Evolutionary conservation across 2,329 filamentous ascomycete genomes (phyloP).

Genomic region (Neocatenulostroma microsporum): DNA sequence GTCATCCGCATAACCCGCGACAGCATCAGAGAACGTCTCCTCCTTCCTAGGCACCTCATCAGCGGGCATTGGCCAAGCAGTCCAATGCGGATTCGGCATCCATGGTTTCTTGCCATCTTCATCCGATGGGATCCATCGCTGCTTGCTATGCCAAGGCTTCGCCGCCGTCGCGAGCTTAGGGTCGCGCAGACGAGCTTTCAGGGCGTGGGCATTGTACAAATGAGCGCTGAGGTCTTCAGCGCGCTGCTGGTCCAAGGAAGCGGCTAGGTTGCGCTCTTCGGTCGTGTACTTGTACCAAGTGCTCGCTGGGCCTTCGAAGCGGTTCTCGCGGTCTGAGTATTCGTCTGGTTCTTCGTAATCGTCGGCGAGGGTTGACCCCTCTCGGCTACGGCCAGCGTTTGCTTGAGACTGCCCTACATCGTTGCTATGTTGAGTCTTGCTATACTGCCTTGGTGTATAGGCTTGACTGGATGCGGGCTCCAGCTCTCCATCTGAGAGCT

Average conservation of each 20-base stretch:
- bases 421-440: too few relatives aligned
- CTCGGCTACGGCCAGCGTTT: not conserved
- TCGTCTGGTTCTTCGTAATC: conserved; percentile 7
- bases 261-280: conserved; percentile 55
- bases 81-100: conserved; percentile 56
- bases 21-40: conserved; percentile 45
- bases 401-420: not conserved
- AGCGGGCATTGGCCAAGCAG: conserved; percentile 71
- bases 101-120: conserved; percentile 30
- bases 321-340: conserved; percentile 47
- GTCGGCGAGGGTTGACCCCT: not conserved
- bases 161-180: conserved; percentile 3
- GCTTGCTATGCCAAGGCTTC: conserved; percentile 34
- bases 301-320: conserved; percentile 58
- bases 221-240: conserved; percentile 65
- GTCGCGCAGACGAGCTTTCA: conserved; percentile 48
- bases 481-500: conserved; percentile 2
- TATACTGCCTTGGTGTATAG: too few relatives aligned
- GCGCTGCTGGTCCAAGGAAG: conserved; percentile 55
- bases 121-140: conserved; percentile 31
- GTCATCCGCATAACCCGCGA: conserved; percentile 20
- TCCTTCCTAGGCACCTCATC: conserved; percentile 52
- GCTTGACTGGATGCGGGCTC: too few relatives aligned
- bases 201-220: conserved; percentile 67
- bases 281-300: conserved; percentile 60